phyloP scores from a whole-genome alignment of 2,329 filamentous ascomycete genomes.

The Magnaporthiopsis incrustans region DNA sequence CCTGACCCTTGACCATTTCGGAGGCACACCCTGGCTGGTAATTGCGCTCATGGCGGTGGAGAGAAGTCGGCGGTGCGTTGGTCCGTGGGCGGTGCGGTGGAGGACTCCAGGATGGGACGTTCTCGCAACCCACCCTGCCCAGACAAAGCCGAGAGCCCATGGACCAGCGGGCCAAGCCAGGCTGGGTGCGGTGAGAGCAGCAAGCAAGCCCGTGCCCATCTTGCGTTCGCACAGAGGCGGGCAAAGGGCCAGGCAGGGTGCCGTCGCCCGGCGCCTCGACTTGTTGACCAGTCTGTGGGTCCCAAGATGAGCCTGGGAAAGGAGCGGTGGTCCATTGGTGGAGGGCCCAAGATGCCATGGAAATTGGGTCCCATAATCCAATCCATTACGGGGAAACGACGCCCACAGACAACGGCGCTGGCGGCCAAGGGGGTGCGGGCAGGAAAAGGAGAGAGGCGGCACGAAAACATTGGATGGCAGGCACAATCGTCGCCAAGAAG shows the following conservation, averaged over 20 bases:
- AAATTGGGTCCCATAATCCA: neutral
- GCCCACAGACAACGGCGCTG: neutral
- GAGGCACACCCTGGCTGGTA: neutral
- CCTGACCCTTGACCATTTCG: neutral
- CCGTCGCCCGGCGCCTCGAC: neutral
- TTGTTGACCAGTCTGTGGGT: neutral
- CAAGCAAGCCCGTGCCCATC: neutral
- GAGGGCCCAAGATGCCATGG: neutral
- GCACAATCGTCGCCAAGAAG: neutral
- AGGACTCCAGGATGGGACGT: neutral
- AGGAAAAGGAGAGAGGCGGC: neutral
- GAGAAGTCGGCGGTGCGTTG: too few species aligned
- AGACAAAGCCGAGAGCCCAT: neutral
- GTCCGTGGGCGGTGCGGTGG: neutral
- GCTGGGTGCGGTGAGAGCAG: neutral
- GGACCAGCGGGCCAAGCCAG: neutral
- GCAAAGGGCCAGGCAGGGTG: neutral
- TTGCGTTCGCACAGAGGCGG: neutral
- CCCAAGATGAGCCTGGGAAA: neutral
- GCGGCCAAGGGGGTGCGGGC: too few species aligned
- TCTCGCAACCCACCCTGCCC: too few species aligned
- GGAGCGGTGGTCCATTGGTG: neutral
- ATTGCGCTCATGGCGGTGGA: neutral
- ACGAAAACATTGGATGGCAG: neutral
- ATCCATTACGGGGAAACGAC: neutral